Evolutionary conservation across 2,329 filamentous ascomycete genomes (phyloP).

Genomic region (Trichoderma sp.): DNA sequence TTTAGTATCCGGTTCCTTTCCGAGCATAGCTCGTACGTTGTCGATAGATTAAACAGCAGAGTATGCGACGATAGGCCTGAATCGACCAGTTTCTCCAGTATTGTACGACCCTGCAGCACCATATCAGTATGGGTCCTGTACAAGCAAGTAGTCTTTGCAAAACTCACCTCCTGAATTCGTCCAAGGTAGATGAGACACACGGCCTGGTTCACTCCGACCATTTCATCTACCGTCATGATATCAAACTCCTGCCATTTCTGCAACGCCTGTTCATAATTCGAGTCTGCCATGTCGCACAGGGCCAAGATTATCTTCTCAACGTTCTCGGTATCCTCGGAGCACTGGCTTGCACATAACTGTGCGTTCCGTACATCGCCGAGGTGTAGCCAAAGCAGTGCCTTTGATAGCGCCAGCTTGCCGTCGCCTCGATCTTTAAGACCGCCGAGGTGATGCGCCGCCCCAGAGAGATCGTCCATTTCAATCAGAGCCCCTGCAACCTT

Average conservation of each 20-base stretch:
- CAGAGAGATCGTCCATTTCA: constrained; percentile 85
- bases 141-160: not conserved
- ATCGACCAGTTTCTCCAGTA: constrained; percentile 68
- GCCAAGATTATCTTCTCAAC: constrained; percentile 60
- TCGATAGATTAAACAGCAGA: constrained; percentile 84
- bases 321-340: constrained; percentile 35
- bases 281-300: constrained; percentile 77
- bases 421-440: constrained; percentile 51
- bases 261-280: constrained; percentile 66
- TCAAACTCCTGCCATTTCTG: constrained; percentile 59
- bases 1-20: constrained; percentile 74
- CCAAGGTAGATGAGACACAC: constrained; percentile 84
- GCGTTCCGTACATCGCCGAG: constrained; percentile 76
- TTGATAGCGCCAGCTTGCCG: constrained; percentile 49
- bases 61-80: constrained; percentile 70
- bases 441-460: constrained; percentile 72
- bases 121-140: not conserved
- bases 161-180: constrained; percentile 66
- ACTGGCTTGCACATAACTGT: constrained; percentile 50
- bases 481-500: constrained; percentile 67
- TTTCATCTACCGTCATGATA: constrained; percentile 56
- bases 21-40: constrained; percentile 88
- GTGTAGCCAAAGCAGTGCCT: constrained; percentile 72
- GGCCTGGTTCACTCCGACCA: constrained; percentile 79
- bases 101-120: constrained; percentile 58